Percentiles rank a stretch among this genome's conserved stretches.
phyloP scores from a whole-genome alignment of 1,139 yeast species.

The Zygoascus hellenicus region DNA sequence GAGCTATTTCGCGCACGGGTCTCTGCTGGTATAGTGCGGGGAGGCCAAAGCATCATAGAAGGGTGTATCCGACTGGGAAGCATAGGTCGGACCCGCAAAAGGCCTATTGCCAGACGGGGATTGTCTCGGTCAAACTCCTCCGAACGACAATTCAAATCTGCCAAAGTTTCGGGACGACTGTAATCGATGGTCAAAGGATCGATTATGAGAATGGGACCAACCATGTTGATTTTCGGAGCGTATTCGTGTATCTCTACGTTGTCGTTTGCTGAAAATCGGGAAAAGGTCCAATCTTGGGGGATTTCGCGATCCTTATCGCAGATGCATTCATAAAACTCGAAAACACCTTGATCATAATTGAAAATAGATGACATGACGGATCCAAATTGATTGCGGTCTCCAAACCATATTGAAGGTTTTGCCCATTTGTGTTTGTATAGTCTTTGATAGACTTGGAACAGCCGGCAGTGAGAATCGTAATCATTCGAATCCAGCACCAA shows the following conservation, averaged over 20 bases:
- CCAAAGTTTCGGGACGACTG: constrained; percentile 1
- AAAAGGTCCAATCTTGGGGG: constrained; percentile 8
- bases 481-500: constrained; percentile 12
- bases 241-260: constrained; percentile 12
- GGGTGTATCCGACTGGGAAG: constrained; percentile 17
- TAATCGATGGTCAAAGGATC: constrained; percentile 10
- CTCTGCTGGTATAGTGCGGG: constrained; percentile 19
- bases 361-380: constrained; percentile 25
- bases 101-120: constrained; percentile 12
- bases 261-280: constrained; percentile 10
- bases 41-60: constrained; percentile 27
- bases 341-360: constrained; percentile 19
- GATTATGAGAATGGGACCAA: constrained; percentile 14
- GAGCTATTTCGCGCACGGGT: constrained; percentile 23
- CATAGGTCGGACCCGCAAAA: constrained; percentile 20
- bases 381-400: constrained; percentile 28
- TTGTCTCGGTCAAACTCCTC: neutral
- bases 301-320: constrained; percentile 8
- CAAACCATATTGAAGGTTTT: constrained; percentile 28
- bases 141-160: neutral
- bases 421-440: constrained; percentile 27
- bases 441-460: constrained; percentile 16
- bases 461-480: constrained; percentile 12
- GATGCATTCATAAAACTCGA: constrained; percentile 19
- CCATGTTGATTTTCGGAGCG: constrained; percentile 12